Evolutionary conservation across 2,329 filamentous ascomycete species (phyloP), one percentile per base, ranked within the genome.

Genomic region (Trichoderma asperellum): DNA sequence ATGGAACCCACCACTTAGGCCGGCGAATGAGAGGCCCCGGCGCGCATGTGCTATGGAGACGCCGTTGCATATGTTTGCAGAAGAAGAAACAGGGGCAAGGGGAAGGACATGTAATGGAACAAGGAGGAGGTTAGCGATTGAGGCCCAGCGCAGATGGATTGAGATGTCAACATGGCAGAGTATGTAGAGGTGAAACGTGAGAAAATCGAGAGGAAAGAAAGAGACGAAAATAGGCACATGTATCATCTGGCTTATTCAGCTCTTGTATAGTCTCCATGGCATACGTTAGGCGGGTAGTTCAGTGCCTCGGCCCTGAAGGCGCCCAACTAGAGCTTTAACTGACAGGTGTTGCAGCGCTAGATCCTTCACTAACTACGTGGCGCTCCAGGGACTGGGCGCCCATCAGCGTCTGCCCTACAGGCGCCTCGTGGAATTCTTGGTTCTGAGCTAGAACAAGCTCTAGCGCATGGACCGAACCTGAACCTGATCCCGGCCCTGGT

Each of bases 31-130:
- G 27, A 66, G 6, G 53, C 27, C 32, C 8, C 16, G 61, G 21
- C 14, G 61, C 29, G 7, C 18, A 43, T 40, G 52, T 24, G 55
- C 55, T 52, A 67, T 67, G 64, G 64, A 67, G 64, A 67, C 64
- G 55, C 64, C 64, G 55, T 59, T 67, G 64, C 64, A 67, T 49
- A 55, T n/a, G 64, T 67, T 67, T 67, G 64, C 64, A 67, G 64
- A 59, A 58, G 40, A 21, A 59, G 40, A 49, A 56, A 35, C 61
- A 66, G 64, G 40, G 29, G 40, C 40, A 16, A 43, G 59, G 55
- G 64, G 64, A 12, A 18, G 35, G 5, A 34, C 24, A 24, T 24
- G 24, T 43, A 43, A n/a, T 18, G 18, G 3, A 56, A 18, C 29
- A 47, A 40, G 37, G 29, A 47, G 40, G 21, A 53, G 7, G 18